These are phyloP conservation scores for Picea abies DNA, from an alignment of 83 land plant genomes.

Conservation along the genomic window DNA sequence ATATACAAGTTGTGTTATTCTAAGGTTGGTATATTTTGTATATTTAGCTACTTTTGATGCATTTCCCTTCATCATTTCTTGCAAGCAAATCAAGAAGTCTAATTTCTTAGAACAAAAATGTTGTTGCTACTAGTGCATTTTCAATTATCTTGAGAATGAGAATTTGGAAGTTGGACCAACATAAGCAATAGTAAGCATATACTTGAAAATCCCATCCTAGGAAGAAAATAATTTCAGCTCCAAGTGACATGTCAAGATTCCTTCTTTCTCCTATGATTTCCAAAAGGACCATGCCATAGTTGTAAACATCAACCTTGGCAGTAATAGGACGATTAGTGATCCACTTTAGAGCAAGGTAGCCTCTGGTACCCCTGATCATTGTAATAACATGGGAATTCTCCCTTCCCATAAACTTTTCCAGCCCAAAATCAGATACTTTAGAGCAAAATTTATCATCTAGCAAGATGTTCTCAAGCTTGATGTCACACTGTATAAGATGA, in stretches of 20 bases:
- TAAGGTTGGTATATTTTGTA: too few species aligned
- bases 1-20: too few species aligned
- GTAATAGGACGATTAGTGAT: constrained; percentile 64
- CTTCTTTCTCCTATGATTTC: constrained; percentile 79
- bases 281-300: constrained; percentile 71
- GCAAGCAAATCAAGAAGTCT: too few species aligned
- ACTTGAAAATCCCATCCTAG: constrained; percentile 62
- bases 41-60: too few species aligned
- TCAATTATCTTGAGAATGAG: too few species aligned
- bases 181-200: background rate
- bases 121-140: too few species aligned
- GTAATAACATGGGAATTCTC: constrained; percentile 50
- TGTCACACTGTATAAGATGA: constrained; percentile 54
- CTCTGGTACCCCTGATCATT: constrained; percentile 53
- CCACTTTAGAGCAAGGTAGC: constrained; percentile 81
- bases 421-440: constrained; percentile 65
- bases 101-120: too few species aligned
- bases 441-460: constrained; percentile 39
- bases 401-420: constrained; percentile 69
- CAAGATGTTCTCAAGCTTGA: constrained; percentile 63
- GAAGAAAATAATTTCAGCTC: constrained; percentile 51
- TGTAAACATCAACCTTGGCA: constrained; percentile 83
- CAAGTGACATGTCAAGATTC: constrained; percentile 39
- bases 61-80: too few species aligned
- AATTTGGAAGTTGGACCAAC: background rate